Evolutionary conservation across 768 basidiomycete species (phyloP).

Genomic region (Phlegmacium glaucopus): DNA sequence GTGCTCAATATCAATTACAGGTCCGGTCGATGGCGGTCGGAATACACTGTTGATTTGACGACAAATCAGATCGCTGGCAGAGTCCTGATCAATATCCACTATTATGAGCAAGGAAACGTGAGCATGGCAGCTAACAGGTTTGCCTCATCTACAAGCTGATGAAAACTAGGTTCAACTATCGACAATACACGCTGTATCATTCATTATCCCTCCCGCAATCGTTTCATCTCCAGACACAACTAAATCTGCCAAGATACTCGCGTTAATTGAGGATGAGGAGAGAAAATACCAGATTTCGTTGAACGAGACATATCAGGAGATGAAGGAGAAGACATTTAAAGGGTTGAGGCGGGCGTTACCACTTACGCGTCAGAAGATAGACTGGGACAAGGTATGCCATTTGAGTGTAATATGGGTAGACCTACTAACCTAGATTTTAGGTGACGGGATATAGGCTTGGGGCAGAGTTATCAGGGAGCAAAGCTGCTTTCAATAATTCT

Average conservation of each 20-base stretch:
- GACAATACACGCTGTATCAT: constrained; percentile 64
- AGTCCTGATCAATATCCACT: constrained; percentile 86
- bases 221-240: constrained; percentile 45
- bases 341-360: constrained; percentile 87
- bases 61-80: constrained; percentile 63
- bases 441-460: constrained; percentile 69
- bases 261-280: constrained; percentile 79
- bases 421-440: constrained; percentile 18
- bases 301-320: constrained; percentile 79
- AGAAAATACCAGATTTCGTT: constrained; percentile 74
- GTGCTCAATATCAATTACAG: constrained; percentile 36
- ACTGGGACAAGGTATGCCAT: constrained; percentile 82
- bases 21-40: constrained; percentile 94
- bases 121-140: constrained; percentile 13
- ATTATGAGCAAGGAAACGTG: constrained; percentile 97
- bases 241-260: constrained; percentile 70
- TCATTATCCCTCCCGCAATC: constrained; percentile 60
- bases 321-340: constrained; percentile 94
- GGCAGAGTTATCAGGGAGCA: constrained; percentile 69
- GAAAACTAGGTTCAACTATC: constrained; percentile 79
- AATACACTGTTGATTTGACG: constrained; percentile 72
- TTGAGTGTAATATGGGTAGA: neutral
- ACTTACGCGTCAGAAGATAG: constrained; percentile 88
- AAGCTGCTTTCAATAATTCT: constrained; percentile 44
- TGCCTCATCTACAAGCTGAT: neutral